These are phyloP conservation scores for Bremia lactucae DNA, from an alignment of 352 stramenopile species.

Conservation along the genomic window DNA sequence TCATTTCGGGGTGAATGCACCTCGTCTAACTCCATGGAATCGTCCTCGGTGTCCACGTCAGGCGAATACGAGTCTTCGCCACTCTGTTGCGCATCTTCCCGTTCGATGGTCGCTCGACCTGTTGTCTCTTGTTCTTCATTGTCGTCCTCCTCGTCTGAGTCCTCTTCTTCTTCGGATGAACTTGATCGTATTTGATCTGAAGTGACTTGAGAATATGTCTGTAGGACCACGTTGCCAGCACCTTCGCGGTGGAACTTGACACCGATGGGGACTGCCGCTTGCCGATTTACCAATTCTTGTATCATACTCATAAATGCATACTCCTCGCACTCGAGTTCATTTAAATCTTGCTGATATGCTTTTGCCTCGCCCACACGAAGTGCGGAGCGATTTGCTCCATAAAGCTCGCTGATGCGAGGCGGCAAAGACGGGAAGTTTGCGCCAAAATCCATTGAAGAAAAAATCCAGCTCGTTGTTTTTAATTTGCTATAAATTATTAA, in stretches of 20 bases:
- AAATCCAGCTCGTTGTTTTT: too few species aligned
- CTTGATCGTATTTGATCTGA: conserved; percentile 13
- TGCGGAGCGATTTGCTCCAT: conserved; percentile 32
- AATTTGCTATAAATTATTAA: too few species aligned
- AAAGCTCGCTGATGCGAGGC: conserved; percentile 44
- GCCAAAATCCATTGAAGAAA: conserved; percentile 20
- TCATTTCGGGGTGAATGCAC: too few species aligned
- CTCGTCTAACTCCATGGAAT: conserved; percentile 42
- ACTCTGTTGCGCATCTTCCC: conserved; percentile 11
- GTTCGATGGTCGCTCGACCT: conserved; percentile 19
- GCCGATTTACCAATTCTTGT: conserved; percentile 38
- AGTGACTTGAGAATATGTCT: conserved; percentile 3
- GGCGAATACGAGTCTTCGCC: conserved; percentile 23
- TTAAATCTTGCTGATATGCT: conserved; percentile 33
- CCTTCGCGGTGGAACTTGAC: conserved; percentile 42
- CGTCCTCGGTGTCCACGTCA: conserved; percentile 25
- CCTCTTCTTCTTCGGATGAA: conserved; percentile 36
- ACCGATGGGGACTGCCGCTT: conserved; percentile 39
- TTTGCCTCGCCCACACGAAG: conserved; percentile 35
- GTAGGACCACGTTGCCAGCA: conserved; percentile 2
- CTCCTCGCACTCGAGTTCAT: conserved; percentile 52
- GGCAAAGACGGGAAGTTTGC: conserved; percentile 27
- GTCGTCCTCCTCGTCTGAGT: conserved; percentile 26
- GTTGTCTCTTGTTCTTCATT: conserved; percentile 15
- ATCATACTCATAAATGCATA: conserved; percentile 38